Base-by-base conservation (phyloP, 371 early-diverging fungal species). In the Umbelopsis sp. region DNA sequence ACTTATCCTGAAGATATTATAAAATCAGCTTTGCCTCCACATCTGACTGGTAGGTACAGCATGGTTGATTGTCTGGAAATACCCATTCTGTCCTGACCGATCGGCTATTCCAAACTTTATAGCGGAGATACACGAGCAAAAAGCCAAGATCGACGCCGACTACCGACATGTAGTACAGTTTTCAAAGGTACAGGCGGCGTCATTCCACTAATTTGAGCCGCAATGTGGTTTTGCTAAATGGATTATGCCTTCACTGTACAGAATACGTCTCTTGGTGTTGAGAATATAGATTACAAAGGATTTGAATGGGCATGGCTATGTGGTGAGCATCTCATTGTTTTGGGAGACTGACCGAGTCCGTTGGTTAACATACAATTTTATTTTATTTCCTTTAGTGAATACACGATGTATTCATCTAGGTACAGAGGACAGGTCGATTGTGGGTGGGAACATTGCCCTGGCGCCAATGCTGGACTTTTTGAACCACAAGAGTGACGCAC, bases 301-400 rank as follows among this genome's bases (percentile, higher is more conserved):
- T 88, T 82, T 63, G 82, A 85, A 70, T 84, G 86, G 84, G 88
- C 86, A 4, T 88, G 88, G 88, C 77, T 88, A 9, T 86, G 86
- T 76, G 87, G 87, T 87, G 74, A 68, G 70, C 65, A 24, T 41
- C 24, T 16, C 45, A 3, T 7, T 50, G 16, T 50, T 16, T 12
- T 11, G 4, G 24, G 25, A 11, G 35, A 32, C 29, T 57, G 29
- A 14, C 22, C 22, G 29, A 32, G 25, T 4, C 37, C 4, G 4
- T 12, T n/a, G 35, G 12, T 22, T 41, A 8, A 68, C 62, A 29
- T 9, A 18, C 24, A 37, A 29, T 16, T 46, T 48, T n/a, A 24
- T 8, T 45, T 32, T 69, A 87, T 46, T 48, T n/a, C 25, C 8
- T 45, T 32, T 69, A 87, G 88, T 88, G 20, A 88, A 88, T 68